phyloP scores from a whole-genome alignment of 805 yeast species.

The Lipomyces spencermartinsiae region DNA sequence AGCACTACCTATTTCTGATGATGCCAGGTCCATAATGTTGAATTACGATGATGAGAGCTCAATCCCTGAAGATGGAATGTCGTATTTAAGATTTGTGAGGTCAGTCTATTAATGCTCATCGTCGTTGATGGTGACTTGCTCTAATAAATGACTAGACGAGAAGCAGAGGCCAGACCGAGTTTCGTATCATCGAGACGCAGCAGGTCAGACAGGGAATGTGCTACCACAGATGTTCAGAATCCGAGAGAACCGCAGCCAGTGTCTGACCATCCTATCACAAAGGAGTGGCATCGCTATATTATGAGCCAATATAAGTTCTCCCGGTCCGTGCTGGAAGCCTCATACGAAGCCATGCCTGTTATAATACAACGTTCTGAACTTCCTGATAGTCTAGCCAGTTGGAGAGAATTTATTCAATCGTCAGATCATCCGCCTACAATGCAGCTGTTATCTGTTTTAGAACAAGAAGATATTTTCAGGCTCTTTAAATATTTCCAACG shows the following conservation, averaged over 20 bases:
- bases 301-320: constrained; percentile 22
- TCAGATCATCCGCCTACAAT: constrained; percentile 46
- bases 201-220: background rate
- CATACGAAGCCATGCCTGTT: constrained; percentile 13
- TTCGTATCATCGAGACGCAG: constrained; percentile 19
- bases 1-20: constrained; percentile 42
- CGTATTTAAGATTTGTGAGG: constrained; percentile 30
- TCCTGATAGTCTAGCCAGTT: constrained; percentile 50
- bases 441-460: constrained; percentile 46
- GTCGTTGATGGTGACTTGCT: background rate
- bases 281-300: constrained; percentile 29
- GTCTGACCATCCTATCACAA: constrained; percentile 6
- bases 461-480: constrained; percentile 48
- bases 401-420: constrained; percentile 52
- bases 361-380: constrained; percentile 40
- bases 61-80: constrained; percentile 30
- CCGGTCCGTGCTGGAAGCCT: constrained; percentile 17
- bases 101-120: background rate
- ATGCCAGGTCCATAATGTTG: constrained; percentile 3
- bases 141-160: constrained; percentile 13
- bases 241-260: background rate
- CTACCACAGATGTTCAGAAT: background rate
- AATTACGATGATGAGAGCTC: constrained; percentile 26
- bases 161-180: constrained; percentile 28
- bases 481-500: constrained; percentile 52